A percentile compares a stretch with the other conserved stretches of the same genome.
Evolutionary conservation across 2,329 filamentous ascomycete genomes (phyloP).

Genomic region (Pestalotiopsis sp.): DNA sequence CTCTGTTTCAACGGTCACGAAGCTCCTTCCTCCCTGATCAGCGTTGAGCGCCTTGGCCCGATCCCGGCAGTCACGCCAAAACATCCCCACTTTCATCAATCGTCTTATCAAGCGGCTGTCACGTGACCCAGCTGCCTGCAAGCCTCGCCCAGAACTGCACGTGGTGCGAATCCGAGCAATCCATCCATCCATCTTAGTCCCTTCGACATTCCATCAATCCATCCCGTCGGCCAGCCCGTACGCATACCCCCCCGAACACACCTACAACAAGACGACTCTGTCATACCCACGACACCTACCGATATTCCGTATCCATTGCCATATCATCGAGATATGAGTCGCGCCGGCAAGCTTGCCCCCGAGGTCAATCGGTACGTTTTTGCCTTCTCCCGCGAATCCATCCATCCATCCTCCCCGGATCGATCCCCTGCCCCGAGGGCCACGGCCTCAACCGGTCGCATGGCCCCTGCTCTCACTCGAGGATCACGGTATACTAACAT

Average conservation of each 20-base stretch:
- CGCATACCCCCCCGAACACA: constrained; percentile 2
- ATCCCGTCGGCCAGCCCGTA: constrained; percentile 11
- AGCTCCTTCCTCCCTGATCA: background rate
- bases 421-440: constrained; percentile 12
- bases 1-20: background rate
- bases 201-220: constrained; percentile 3
- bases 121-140: constrained; percentile 4
- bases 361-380: constrained; percentile 92
- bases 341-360: constrained; percentile 94
- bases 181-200: background rate
- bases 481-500: constrained; percentile 25
- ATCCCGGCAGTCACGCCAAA: constrained; percentile 1
- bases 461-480: constrained; percentile 6
- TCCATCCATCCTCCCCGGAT: background rate
- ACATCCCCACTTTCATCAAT: background rate
- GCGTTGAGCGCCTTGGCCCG: background rate
- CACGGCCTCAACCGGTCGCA: constrained; percentile 6
- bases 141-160: constrained; percentile 1
- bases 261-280: background rate
- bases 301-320: constrained; percentile 13
- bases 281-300: constrained; percentile 4
- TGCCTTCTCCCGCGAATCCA: constrained; percentile 1
- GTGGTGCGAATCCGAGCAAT: background rate
- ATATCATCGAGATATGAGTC: constrained; percentile 82
- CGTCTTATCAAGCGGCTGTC: background rate